Evolutionary conservation across 2,329 filamentous ascomycete species (phyloP).

Genomic region (Trichoderma endophyticum): DNA sequence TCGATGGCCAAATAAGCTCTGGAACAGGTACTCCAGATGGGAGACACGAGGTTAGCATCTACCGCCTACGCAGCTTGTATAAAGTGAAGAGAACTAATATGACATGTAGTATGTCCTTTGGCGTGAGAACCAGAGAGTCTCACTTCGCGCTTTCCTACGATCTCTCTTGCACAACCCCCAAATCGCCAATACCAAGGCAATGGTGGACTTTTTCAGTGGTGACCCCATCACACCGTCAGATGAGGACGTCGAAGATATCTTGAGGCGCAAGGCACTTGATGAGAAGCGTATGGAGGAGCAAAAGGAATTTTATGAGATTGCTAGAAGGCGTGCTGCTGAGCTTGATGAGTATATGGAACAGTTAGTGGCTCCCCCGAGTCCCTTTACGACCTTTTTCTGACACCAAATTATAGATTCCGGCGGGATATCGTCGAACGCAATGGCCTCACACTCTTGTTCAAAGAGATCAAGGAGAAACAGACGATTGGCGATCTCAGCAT

Average conservation of each 20-base stretch:
- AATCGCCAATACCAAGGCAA: slow-evolving; percentile 76
- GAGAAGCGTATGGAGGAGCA: slow-evolving; percentile 89
- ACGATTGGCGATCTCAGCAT: slow-evolving; percentile 84
- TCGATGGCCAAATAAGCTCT: slow-evolving; percentile 32
- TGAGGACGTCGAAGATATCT: slow-evolving; percentile 80
- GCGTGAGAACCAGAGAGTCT: slow-evolving; percentile 87
- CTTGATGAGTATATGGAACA: slow-evolving; percentile 98
- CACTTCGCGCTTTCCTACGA: slow-evolving; percentile 84
- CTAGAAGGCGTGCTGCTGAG: slow-evolving; percentile 82
- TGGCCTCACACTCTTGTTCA: slow-evolving; percentile 86
- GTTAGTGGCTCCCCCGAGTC: slow-evolving; percentile 42
- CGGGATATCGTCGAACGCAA: slow-evolving; percentile 68
- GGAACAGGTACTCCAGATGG: slow-evolving; percentile 21
- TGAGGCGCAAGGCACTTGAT: slow-evolving; percentile 76
- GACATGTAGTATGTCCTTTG: slow-evolving; percentile 58
- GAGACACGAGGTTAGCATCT: slow-evolving; percentile 27
- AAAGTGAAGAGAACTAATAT: slow-evolving; percentile 25
- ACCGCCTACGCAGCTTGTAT: too few species aligned
- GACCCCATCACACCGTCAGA: slow-evolving; percentile 72
- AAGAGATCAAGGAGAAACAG: slow-evolving; percentile 87
- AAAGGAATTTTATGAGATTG: slow-evolving; percentile 91
- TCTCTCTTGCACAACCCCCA: slow-evolving; percentile 80
- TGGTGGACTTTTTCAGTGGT: slow-evolving; percentile 76
- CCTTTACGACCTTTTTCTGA: not conserved
- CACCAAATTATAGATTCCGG: slow-evolving; percentile 50